Base-by-base conservation (phyloP, 768 basidiomycete species). In the Scleroderma bovista region DNA sequence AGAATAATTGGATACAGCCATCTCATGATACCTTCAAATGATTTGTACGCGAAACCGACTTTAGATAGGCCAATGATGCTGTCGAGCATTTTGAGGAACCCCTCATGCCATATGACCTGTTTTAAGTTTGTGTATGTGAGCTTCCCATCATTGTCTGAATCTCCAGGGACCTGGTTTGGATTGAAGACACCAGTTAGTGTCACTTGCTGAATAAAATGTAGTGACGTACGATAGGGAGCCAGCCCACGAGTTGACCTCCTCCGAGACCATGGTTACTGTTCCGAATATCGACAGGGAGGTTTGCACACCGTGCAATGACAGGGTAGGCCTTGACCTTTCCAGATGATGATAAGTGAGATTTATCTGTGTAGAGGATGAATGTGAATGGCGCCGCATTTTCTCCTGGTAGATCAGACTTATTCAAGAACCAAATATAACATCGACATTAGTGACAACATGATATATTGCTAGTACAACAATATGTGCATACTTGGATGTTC, bases 361-460 rank as follows among this genome's bases (percentile, higher is more conserved):
- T 74, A 53, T 74, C 71, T 9, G 72, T 68, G 60, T 73, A 74
- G 0, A 75, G 36, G 20, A 72, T 67, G n/a, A 69, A 59, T 5
- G 5, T 52, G 12, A 71, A 56, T 0, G 69, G 66, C 13, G 61
- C 58, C 0, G 56, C 65, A 16, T 54, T 10, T 23, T 3, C 22
- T n/a, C n/a, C n/a, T n/a, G n/a, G n/a, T n/a, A n/a, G n/a, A n/a
- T n/a, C n/a, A n/a, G n/a, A n/a, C n/a, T n/a, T n/a, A n/a, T n/a
- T n/a, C n/a, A n/a, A n/a, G n/a, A n/a, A n/a, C n/a, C n/a, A n/a
- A n/a, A n/a, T n/a, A n/a, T n/a, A n/a, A n/a, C n/a, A n/a, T n/a
- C n/a, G n/a, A n/a, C n/a, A n/a, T n/a, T n/a, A n/a, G n/a, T n/a
- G n/a, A n/a, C n/a, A n/a, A n/a, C n/a, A n/a, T n/a, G n/a, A n/a